These are phyloP conservation scores for Auxenochlorella protothecoides DNA, from an alignment of 139 green algal species.

Conservation along the genomic window DNA sequence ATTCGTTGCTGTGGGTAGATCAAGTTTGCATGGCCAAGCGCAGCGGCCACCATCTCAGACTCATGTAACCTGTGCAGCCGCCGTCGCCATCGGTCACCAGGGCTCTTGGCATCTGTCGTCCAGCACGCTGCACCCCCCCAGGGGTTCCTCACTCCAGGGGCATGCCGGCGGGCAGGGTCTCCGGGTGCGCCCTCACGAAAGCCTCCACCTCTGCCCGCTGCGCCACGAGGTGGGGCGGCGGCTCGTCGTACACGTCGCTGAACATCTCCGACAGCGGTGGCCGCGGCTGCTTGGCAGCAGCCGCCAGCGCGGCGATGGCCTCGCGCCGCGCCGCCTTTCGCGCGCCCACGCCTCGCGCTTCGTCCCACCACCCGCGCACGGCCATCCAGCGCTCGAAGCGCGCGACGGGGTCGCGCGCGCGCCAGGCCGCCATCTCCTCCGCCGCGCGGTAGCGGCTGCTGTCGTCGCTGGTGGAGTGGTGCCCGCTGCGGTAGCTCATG, in stretches of 20 bases:
- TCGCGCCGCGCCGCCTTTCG: constrained; percentile 31
- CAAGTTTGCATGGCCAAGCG: no score
- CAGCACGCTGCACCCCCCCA: no score
- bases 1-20: no score
- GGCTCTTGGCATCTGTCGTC: no score
- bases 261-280: constrained; percentile 54
- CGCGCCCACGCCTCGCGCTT: constrained; percentile 37
- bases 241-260: constrained; percentile 63
- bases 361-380: constrained; percentile 54
- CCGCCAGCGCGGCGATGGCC: constrained; percentile 49
- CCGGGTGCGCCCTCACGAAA: constrained; percentile 30
- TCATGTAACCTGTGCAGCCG: no score
- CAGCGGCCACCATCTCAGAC: no score
- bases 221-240: constrained; percentile 56
- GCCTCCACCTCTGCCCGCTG: constrained; percentile 48
- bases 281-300: constrained; percentile 49
- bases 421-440: constrained; percentile 69
- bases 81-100: no score
- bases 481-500: constrained; percentile 81
- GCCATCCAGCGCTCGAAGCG: constrained; percentile 63
- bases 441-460: constrained; percentile 67
- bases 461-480: constrained; percentile 89
- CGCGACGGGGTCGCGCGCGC: constrained; percentile 64
- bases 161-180: constrained; percentile 36
- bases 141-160: constrained; percentile 16